phyloP scores from a whole-genome alignment of 805 yeast species.

The Ogataea methanolica region DNA sequence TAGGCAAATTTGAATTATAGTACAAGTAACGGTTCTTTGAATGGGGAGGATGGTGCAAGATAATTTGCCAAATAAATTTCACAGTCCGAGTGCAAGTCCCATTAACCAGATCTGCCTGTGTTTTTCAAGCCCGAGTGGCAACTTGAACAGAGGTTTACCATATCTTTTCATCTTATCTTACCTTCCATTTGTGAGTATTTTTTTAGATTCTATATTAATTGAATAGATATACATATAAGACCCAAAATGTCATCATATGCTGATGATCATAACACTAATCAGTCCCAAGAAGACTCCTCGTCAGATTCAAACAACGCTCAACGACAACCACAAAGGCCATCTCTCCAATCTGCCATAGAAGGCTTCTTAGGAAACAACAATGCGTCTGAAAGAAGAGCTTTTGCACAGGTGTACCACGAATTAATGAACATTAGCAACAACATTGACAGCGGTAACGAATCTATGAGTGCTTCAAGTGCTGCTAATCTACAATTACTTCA shows the following conservation, averaged over 20 bases:
- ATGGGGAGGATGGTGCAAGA: too few species aligned
- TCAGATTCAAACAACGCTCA: neutral
- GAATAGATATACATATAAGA: too few species aligned
- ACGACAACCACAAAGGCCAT: neutral
- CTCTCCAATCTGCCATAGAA: neutral
- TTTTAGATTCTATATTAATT: too few species aligned
- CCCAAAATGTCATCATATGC: slow-evolving; percentile 11
- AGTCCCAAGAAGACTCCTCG: neutral
- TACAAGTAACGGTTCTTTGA: too few species aligned
- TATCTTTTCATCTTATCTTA: too few species aligned
- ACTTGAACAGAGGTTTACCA: too few species aligned
- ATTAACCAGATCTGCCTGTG: too few species aligned
- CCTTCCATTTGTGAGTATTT: too few species aligned
- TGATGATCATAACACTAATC: slow-evolving; percentile 17
- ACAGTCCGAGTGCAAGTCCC: too few species aligned
- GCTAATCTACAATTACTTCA: slow-evolving; percentile 2
- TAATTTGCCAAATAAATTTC: too few species aligned
- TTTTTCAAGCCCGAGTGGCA: too few species aligned
- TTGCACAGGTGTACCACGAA: slow-evolving; percentile 1
- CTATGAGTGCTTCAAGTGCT: neutral
- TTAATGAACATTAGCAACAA: neutral
- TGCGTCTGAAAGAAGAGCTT: neutral
- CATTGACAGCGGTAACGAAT: neutral
- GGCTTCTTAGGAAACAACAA: neutral
- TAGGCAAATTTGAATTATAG: too few species aligned